Evolutionary conservation across 257 asterid species (phyloP), one percentile per base, ranked within the genome.

Genomic region (Misopates orontium): DNA sequence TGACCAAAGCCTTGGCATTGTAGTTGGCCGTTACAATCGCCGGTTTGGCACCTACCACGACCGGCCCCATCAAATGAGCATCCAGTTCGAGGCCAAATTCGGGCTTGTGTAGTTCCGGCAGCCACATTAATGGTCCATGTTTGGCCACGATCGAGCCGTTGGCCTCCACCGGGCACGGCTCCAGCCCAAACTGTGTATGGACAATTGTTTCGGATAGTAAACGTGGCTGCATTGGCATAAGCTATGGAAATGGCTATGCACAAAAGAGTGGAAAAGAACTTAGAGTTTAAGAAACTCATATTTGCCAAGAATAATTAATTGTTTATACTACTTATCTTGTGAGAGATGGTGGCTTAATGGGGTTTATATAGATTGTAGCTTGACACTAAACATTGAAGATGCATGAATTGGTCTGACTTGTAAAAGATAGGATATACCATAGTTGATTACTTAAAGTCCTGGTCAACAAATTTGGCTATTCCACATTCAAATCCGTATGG

Each of bases 91-190:
- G 73, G 75, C 87, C 90, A 86, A 10, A 83, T 48, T 8, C 77
- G 62, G 16, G 72, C 87, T 0, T 5, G 40, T 0, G 7, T 4
- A 0, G 83, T 81, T 50, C 84, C 83, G 0, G 72, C 73, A 0
- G 76, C 66, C 1, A 82, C 70, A 15, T 76, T 23, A 40, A 83
- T 15, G 32, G 60, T 71, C 90, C 87, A 83, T 0, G 70, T 56
- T 62, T 79, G 80, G 63, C 80, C 85, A 0, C 1, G 10, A 61
- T 75, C 48, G 44, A 80, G 89, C 8, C 16, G 82, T 16, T 41
- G 49, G 40, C 91, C 91, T 0, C 91, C 88, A 5, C 83, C 83
- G 0, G 88, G 91, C 0, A 55, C 68, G 15, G 84, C 78, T 0
- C 82, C 87, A 0, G 89, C 79, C 85, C 87, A 85, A 3, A 85